Evolutionary conservation across 495 filamentous ascomycete species (phyloP).

Genomic region (Rusavskia elegans): DNA sequence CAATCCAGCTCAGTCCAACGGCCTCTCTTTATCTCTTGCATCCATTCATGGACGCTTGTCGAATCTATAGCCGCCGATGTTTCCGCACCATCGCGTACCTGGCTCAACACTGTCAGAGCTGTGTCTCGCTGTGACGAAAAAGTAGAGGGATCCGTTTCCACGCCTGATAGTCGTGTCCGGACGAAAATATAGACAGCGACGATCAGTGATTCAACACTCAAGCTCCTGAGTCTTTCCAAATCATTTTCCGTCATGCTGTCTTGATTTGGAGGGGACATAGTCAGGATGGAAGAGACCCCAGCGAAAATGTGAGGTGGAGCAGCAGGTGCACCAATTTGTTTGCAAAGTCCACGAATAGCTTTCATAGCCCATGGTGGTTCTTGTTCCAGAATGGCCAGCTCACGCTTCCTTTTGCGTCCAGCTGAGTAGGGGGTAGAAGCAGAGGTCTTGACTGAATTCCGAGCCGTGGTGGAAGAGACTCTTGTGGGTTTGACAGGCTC

Average conservation of each 20-base stretch:
- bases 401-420: constrained; percentile 5
- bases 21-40: constrained; percentile 36
- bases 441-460: constrained; percentile 26
- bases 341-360: constrained; percentile 47
- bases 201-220: constrained; percentile 36
- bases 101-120: constrained; percentile 22
- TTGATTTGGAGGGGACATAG: constrained; percentile 1
- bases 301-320: constrained; percentile 49
- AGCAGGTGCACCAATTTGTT: constrained; percentile 38
- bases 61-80: constrained; percentile 18
- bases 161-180: constrained; percentile 24
- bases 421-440: constrained; percentile 13
- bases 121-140: constrained; percentile 24
- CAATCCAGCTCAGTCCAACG: constrained; percentile 55
- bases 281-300: constrained; percentile 35
- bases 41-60: constrained; percentile 43
- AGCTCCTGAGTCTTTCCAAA: constrained; percentile 1
- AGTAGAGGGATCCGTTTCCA: constrained; percentile 21
- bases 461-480: constrained; percentile 14
- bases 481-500: constrained; percentile 18
- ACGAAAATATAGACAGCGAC: constrained; percentile 55
- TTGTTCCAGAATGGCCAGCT: constrained; percentile 9
- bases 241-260: not conserved
- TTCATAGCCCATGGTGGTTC: constrained; percentile 53
- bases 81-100: constrained; percentile 21